Evolutionary conservation across 1,139 yeast genomes (phyloP), one percentile per base, ranked within the genome.

Genomic region (Wickerhamiella pararugosa): DNA sequence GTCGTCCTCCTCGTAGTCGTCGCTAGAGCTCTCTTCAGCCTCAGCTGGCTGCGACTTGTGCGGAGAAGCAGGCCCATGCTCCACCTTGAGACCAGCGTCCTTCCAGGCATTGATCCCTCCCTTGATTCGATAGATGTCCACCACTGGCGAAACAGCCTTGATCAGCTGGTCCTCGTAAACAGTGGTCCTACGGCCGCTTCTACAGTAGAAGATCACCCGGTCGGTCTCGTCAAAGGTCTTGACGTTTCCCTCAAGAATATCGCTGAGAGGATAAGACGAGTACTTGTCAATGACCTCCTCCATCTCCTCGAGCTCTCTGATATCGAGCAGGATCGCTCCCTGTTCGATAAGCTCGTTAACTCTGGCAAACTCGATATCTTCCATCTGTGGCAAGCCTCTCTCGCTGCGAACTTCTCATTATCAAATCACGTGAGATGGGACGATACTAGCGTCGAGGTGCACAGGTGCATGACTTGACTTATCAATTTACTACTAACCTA

Each of bases 151-250:
- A 4, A 36, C 41, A 9, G 28, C 36, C 10, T 33, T 29, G 29
- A 28, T 29, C 21, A 38, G 25, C 29, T 27, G 32, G 3, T 38
- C 41, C 8, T 32, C 27, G 25, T 38, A 32, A 8, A 38, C 15
- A 8, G 36, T 36, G 7, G 41, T 38, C 10, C 41, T 36, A 15
- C 41, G 41, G 10, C 41, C 41, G 25, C 41, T 38, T 8, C 41
- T 36, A 25, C 41, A 38, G 31, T 38, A 33, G 25, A 11, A 38
- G 8, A 38, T 38, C 1, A 38, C 31, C 8, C 7, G 11, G 21
- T 38, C 41, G n/a, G 9, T 9, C 10, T 32, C 32, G 7, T 31
- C n/a, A 28, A 38, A 32, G 10, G 15, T 29, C 5, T 32, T 36
- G 7, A 9, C 10, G 15, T 11, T 21, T 5, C 41, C 41, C 7